phyloP scores from a whole-genome alignment of 2,329 filamentous ascomycete genomes.

The Epichloe glyceriae region DNA sequence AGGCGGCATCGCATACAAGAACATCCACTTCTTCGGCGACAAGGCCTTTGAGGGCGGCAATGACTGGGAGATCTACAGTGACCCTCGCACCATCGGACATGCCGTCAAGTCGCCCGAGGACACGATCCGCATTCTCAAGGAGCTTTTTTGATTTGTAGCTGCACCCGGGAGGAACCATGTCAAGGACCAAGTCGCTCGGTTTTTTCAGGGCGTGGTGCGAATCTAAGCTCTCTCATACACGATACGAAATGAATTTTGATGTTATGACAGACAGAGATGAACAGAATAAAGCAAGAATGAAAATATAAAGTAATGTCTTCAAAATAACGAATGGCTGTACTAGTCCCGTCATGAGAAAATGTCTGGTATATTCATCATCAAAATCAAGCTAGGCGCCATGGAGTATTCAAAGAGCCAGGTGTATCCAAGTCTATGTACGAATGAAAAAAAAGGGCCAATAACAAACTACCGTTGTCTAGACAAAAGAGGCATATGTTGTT shows the following conservation, averaged over 20 bases:
- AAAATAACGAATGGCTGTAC: no score
- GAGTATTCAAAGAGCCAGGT: background rate
- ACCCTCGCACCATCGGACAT: slow-evolving; percentile 74
- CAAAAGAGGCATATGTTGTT: background rate
- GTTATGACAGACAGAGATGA: no score
- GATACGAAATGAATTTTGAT: no score
- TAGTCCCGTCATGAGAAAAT: no score
- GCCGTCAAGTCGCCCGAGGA: slow-evolving; percentile 70
- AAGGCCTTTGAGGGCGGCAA: slow-evolving; percentile 88
- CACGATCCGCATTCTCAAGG: slow-evolving; percentile 65
- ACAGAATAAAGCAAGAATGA: no score
- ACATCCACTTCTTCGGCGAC: slow-evolving; percentile 96
- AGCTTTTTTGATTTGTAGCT: slow-evolving; percentile 56
- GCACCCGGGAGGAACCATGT: background rate
- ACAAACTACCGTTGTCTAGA: background rate
- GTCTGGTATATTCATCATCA: no score
- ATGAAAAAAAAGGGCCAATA: background rate
- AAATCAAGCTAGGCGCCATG: background rate
- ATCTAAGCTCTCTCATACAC: no score
- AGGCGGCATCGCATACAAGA: slow-evolving; percentile 65
- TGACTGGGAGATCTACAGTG: slow-evolving; percentile 86
- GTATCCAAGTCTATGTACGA: background rate
- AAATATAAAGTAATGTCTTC: no score
- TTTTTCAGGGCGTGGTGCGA: no score
- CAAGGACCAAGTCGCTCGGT: no score